Percentiles rank a stretch among this genome's conserved stretches.
These are phyloP conservation scores for Tylopilus sp. DNA, from an alignment of 1,284 basidiomycete species.

Conservation along the genomic window DNA sequence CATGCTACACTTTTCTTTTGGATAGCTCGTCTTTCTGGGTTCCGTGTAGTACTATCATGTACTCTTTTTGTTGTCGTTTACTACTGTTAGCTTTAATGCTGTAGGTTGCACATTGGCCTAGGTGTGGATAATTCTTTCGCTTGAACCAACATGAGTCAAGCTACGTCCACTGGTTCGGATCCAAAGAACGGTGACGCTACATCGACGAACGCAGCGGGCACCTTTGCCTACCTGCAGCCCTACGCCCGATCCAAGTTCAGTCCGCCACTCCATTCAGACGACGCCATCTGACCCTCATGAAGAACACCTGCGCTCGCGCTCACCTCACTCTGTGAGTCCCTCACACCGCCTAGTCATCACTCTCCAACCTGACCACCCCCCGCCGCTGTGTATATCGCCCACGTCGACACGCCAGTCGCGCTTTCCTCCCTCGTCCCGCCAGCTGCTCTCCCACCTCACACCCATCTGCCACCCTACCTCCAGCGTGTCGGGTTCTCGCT, in stretches of 20 bases:
- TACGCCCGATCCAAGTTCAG: conserved; percentile 34
- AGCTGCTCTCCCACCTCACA: conserved; percentile 20
- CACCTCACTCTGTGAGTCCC: conserved; percentile 31
- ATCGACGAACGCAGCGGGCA: conserved; percentile 20
- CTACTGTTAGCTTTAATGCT: neutral
- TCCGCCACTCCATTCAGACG: conserved; percentile 5
- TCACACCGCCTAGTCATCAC: too few species aligned
- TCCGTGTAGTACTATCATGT: neutral
- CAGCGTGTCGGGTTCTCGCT: conserved; percentile 43
- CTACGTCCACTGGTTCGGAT: neutral
- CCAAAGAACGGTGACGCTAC: neutral
- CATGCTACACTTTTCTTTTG: conserved; percentile 5
- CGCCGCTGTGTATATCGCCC: too few species aligned
- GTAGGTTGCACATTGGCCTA: neutral
- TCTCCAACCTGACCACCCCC: too few species aligned
- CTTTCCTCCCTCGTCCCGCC: conserved; percentile 38
- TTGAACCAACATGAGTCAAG: conserved; percentile 10
- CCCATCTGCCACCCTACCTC: conserved; percentile 40
- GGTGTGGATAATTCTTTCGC: neutral
- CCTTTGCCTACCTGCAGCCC: conserved; percentile 28
- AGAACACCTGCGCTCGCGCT: conserved; percentile 28
- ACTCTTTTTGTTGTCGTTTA: neutral
- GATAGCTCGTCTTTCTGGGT: neutral
- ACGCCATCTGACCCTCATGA: conserved; percentile 17
- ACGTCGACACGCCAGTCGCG: conserved; percentile 30